Evolutionary conservation across 1,284 basidiomycete species (phyloP), one percentile per base, ranked within the genome.

Genomic region (Melampsora larici-populina): DNA sequence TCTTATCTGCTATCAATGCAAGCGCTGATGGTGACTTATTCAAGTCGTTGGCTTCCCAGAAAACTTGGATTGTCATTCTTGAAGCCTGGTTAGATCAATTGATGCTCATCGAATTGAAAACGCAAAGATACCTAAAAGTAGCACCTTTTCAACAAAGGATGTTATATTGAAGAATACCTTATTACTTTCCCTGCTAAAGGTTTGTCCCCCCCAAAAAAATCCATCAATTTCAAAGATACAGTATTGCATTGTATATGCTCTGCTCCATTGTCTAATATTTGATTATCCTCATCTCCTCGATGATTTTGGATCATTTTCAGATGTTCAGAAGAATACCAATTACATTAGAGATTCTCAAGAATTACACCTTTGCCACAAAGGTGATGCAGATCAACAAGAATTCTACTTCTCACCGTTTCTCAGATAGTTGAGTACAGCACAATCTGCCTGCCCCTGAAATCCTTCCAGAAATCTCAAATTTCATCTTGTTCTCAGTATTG

Each of bases 291-390:
- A 11, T 43, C 43, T 43, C 43, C 15, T 43, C 11, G 15, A 43
- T 43, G 9, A 43, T 43, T 11, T 43, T 43, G 15, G 15, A 43
- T 15, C 7, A n/a, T 55, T 75, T 75, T n/a, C 46, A 75, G 73
- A 75, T 66, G 36, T 49, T 75, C 26, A 65, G 15, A 24, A 75
- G 68, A 48, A 49, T 75, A 13, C 65, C 73, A 43, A 29, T 75
- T 21, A 68, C 73, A 21, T 18, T 75, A 21, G 73, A 75, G 17
- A 75, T 60, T 48, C 65, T 75, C n/a, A 75, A 75, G 58, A 68
- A 36, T 68, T 65, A 67, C 55, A n/a, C 65, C 33, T 75, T 75
- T 75, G 31, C 73, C 13, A 75, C 60, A 26, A 64, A 75, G 40
- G 51, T 75, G 17, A 43, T 75, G 29, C 63, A 65, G 29, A 75